Percentiles rank a stretch among this genome's conserved stretches.
These are phyloP conservation scores for Bigelowiella natans DNA, from an alignment of 78 protist species.

Conservation along the genomic window DNA sequence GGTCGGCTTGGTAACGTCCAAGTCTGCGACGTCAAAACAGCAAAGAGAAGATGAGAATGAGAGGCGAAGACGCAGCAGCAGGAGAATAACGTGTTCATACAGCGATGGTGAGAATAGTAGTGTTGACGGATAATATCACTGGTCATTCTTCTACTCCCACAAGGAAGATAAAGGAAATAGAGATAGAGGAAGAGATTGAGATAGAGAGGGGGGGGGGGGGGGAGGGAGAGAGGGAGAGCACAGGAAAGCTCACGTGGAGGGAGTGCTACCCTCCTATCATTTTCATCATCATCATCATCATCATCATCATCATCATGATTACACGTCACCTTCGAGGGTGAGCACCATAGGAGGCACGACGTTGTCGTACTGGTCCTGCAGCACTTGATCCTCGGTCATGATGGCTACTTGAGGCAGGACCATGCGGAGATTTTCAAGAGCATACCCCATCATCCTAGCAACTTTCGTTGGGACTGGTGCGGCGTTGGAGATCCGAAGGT, in stretches of 20 bases:
- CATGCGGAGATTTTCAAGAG: neutral
- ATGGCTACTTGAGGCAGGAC: neutral
- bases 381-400: neutral
- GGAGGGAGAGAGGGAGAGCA: no score
- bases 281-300: no score
- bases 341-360: neutral
- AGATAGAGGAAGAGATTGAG: no score
- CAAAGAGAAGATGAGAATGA: neutral
- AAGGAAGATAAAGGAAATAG: no score
- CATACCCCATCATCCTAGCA: neutral
- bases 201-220: no score
- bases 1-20: neutral
- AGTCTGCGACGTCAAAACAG: neutral
- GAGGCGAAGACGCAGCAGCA: neutral
- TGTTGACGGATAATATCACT: no score
- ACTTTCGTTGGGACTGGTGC: neutral
- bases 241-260: no score
- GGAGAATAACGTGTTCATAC: neutral
- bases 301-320: no score
- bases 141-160: no score
- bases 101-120: no score
- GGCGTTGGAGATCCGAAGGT: neutral
- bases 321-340: neutral
- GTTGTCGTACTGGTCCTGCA: neutral
- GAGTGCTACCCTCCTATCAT: no score